phyloP scores from a whole-genome alignment of 2,329 filamentous ascomycete genomes.

The Trichoderma sp. region DNA sequence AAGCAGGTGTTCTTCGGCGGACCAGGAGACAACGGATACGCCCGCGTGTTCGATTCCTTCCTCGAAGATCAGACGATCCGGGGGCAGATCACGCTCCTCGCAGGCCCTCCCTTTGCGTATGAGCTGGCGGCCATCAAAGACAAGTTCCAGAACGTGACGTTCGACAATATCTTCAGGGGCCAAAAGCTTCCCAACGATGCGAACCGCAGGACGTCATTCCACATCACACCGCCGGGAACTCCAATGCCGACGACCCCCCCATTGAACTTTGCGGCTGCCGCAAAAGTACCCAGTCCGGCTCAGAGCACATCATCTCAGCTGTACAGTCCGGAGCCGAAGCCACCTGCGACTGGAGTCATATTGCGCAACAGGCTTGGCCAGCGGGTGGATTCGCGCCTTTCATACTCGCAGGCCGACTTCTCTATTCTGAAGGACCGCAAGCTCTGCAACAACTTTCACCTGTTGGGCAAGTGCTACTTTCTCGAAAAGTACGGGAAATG shows the following conservation, averaged over 20 bases:
- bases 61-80: conserved; percentile 33
- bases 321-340: conserved; percentile 3
- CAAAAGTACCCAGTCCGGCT: conserved; percentile 14
- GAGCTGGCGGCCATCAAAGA: conserved; percentile 41
- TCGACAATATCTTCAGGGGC: conserved; percentile 34
- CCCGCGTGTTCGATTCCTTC: conserved; percentile 43
- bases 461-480: conserved; percentile 35
- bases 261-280: conserved; percentile 31
- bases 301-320: not conserved
- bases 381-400: conserved; percentile 36
- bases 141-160: conserved; percentile 35
- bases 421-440: conserved; percentile 36
- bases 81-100: conserved; percentile 42
- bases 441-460: conserved; percentile 41
- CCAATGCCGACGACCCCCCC: conserved; percentile 18
- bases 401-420: conserved; percentile 31
- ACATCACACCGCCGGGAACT: conserved; percentile 31
- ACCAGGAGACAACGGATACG: conserved; percentile 47
- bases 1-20: conserved; percentile 46
- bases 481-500: conserved; percentile 31
- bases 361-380: conserved; percentile 36
- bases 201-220: conserved; percentile 31
- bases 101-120: conserved; percentile 44
- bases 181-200: conserved; percentile 33
- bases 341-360: not conserved